phyloP scores from a whole-genome alignment of 345 rosid species.

The Gossypium longicalyx region DNA sequence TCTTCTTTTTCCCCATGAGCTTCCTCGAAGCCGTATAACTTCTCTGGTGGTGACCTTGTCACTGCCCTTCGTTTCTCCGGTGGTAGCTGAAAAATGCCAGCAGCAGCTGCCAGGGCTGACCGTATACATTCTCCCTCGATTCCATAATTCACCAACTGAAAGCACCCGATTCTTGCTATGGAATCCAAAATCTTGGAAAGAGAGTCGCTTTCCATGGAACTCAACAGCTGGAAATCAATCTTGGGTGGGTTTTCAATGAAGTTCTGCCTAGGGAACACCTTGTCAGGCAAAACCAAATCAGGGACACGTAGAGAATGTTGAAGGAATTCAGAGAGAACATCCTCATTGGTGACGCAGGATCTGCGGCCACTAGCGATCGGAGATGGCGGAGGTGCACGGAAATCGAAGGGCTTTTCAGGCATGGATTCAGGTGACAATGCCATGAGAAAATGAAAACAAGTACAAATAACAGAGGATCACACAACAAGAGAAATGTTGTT shows the following conservation, averaged over 20 bases:
- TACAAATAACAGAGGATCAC: neutral
- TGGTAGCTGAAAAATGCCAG: constrained; percentile 39
- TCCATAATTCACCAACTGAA: constrained; percentile 69
- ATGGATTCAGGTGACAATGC: constrained; percentile 40
- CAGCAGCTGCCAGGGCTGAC: constrained; percentile 36
- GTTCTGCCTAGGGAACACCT: constrained; percentile 67
- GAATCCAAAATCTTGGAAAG: constrained; percentile 45
- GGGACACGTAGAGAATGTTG: constrained; percentile 73
- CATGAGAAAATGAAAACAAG: constrained; percentile 16
- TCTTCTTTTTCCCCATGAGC: constrained; percentile 40
- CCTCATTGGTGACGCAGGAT: constrained; percentile 72
- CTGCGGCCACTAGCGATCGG: constrained; percentile 66
- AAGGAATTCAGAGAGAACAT: constrained; percentile 67
- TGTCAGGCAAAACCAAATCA: constrained; percentile 71
- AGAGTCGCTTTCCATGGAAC: constrained; percentile 24
- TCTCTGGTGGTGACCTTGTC: constrained; percentile 43
- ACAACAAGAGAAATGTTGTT: neutral
- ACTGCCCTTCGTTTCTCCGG: constrained; percentile 34
- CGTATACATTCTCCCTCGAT: constrained; percentile 36
- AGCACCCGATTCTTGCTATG: constrained; percentile 59
- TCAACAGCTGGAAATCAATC: constrained; percentile 46
- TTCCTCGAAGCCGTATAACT: constrained; percentile 50
- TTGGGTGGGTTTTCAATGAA: constrained; percentile 53
- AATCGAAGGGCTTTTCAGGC: constrained; percentile 56
- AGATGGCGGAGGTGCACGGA: constrained; percentile 89